phyloP scores from a whole-genome alignment of 2,329 filamentous ascomycete genomes.

The Akanthomyces muscarius region DNA sequence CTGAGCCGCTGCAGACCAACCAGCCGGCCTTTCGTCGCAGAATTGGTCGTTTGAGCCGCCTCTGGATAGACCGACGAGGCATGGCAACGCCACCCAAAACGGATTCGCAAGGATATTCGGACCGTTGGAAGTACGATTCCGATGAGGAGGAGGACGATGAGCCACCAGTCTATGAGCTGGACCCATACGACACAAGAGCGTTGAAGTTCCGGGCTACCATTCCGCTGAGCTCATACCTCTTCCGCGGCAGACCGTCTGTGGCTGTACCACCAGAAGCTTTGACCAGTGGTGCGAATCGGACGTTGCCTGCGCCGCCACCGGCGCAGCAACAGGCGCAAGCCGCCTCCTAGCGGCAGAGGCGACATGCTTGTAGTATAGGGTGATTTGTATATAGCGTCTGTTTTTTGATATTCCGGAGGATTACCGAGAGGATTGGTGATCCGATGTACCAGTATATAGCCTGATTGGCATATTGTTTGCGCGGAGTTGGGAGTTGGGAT shows the following conservation, averaged over 20 bases:
- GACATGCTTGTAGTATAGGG: constrained; percentile 18
- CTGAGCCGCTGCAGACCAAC: constrained; percentile 37
- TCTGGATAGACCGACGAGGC: constrained; percentile 84
- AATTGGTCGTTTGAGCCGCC: constrained; percentile 75
- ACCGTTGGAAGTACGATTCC: constrained; percentile 83
- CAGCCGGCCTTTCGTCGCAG: constrained; percentile 75
- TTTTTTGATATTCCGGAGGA: constrained; percentile 6
- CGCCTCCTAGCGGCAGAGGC: constrained; percentile 16
- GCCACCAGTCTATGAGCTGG: constrained; percentile 67
- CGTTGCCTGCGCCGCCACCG: constrained; percentile 20
- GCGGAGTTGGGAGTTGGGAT: constrained; percentile 15
- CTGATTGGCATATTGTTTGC: constrained; percentile 14
- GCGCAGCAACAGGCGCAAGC: constrained; percentile 22
- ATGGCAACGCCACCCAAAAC: constrained; percentile 48
- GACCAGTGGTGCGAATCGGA: constrained; percentile 20
- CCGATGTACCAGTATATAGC: constrained; percentile 16
- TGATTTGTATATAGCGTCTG: constrained; percentile 15
- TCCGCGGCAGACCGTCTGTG: constrained; percentile 35
- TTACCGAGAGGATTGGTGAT: background rate
- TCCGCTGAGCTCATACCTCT: constrained; percentile 43
- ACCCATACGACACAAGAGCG: constrained; percentile 61
- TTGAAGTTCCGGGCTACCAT: constrained; percentile 60
- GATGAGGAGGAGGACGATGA: constrained; percentile 78
- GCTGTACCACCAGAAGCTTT: constrained; percentile 22
- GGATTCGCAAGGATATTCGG: constrained; percentile 45